Evolutionary conservation across 345 rosid genomes (phyloP), one percentile per base, ranked within the genome.

Genomic region (Boechera retrofracta): DNA sequence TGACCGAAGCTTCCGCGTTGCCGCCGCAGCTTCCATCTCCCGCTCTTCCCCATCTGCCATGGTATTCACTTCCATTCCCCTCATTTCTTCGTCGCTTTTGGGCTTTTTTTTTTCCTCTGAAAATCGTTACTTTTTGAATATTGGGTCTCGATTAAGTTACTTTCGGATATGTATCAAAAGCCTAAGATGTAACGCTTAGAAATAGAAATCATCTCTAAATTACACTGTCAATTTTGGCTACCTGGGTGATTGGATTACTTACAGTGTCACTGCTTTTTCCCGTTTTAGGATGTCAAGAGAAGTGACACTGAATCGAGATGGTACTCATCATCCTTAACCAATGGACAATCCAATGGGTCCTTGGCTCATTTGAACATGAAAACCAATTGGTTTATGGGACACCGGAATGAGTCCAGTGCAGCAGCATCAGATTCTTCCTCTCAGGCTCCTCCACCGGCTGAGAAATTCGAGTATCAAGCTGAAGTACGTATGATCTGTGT

Each of bases 381-480:
- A 39, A 66, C 76, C 73, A 74, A 77, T 49, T 69, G 83, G 74
- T 79, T 80, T 81, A 64, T 83, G 64, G 85, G 89, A 7, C 62
- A 54, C 56, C 86, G 98, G 21, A 68, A 76, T 29, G 91, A 87
- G 71, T 88, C 98, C 33, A 87, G 85, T 1, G 93, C 93, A 1
- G 87, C 91, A 2, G 96, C 87, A 42, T 81, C 91, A 28, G 91
- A 86, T 59, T 79, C 93, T 7, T 74, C 94, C 7, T 70, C 87
- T 68, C 76, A 79, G 5, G 74, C 92, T 35, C 85, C 86, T 49
- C 83, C 89, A 10, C 82, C 86, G 0, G 83, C 85, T 24, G 94
- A 95, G 85, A 92, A 89, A 79, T 86, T 83, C 31, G 97, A 95
- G 83, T 95, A 95, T 80, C 99, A 95, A 83, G 99, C 99, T 9